Evolutionary conservation across 2,329 filamentous ascomycete genomes (phyloP), one percentile per base, ranked within the genome.

Genomic region (Xenoacremonium recifei): DNA sequence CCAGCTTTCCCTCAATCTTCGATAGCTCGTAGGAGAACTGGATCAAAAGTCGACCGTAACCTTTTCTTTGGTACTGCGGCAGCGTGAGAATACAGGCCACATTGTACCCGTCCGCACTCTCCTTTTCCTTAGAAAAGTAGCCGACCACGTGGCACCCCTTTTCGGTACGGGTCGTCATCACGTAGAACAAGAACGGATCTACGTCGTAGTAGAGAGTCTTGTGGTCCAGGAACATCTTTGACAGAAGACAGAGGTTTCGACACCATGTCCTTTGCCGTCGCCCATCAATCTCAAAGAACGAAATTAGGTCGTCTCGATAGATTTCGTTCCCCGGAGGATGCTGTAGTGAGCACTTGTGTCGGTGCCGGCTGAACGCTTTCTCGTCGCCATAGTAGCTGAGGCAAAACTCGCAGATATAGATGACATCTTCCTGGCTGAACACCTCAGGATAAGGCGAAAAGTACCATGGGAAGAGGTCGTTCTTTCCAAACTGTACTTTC

Each of bases 131-230:
- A 42, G 88, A 95, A 66, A 99, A 99, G 63, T 96, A 99, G n/a
- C 93, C 93, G n/a, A 99, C 88, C 37, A 99, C 79, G 60, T 97
- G 93, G 58, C 87, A 93, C 12, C 93, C 93, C 56, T 90, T 85
- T 37, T 95, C 89, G 50, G 91, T 88, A 53, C 87, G 83, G 30
- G 84, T 85, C 19, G 89, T 89, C 92, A 99, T 96, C 65, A 96
- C 92, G 68, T 99, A 99, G 72, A 99, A 99, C 25, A 99, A 71
- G 62, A 99, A 99, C 0, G 93, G 93, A 51, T 99, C 93, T n/a
- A 99, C 93, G 57, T 99, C 93, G 70, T 99, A 99, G 72, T 96
- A 99, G 6, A 99, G 81, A 5, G 93, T 97, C 68, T 99, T 99
- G 65, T 96, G 95, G 53, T 95, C 93, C 27, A 99, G 77, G 62